Percentiles rank a stretch among this genome's conserved stretches.
Conservation (phyloP, 345 rosid genomes). For the Linum usitatissimum region DNA sequence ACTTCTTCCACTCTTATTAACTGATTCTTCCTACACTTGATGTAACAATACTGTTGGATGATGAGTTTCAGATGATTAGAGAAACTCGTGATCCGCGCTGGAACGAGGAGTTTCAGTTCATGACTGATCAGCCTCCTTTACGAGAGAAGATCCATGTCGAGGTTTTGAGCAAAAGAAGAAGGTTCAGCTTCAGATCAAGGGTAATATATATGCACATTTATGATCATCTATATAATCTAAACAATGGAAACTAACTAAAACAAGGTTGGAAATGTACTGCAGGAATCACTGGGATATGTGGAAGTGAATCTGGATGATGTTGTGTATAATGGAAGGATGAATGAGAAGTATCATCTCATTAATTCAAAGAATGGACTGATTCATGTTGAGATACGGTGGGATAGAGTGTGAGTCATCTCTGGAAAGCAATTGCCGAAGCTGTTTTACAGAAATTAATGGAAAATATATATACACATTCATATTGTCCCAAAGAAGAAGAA, state of each 20-base stretch:
- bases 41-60: not conserved
- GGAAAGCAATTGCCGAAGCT: too few species aligned
- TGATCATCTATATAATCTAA: too few species aligned
- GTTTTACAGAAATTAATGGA: too few species aligned
- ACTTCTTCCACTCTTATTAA: not conserved
- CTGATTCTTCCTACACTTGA: not conserved
- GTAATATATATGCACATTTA: constrained; percentile 15
- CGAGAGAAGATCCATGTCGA: constrained; percentile 46
- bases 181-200: constrained; percentile 48
- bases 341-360: constrained; percentile 4
- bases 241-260: too few species aligned
- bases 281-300: constrained; percentile 4
- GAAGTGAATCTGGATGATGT: constrained; percentile 7
- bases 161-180: constrained; percentile 44
- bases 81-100: constrained; percentile 53
- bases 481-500: too few species aligned
- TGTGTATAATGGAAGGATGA: constrained; percentile 6
- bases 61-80: constrained; percentile 33
- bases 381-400: constrained; percentile 2
- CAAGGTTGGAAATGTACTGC: not conserved
- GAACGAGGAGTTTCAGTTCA: constrained; percentile 61
- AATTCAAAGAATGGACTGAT: not conserved
- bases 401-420: constrained; percentile 1
- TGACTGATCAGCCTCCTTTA: constrained; percentile 54
- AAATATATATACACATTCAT: too few species aligned